These are phyloP conservation scores for Ustilago shanxiensis DNA, from an alignment of 1,284 basidiomycete genomes.

Conservation along the genomic window DNA sequence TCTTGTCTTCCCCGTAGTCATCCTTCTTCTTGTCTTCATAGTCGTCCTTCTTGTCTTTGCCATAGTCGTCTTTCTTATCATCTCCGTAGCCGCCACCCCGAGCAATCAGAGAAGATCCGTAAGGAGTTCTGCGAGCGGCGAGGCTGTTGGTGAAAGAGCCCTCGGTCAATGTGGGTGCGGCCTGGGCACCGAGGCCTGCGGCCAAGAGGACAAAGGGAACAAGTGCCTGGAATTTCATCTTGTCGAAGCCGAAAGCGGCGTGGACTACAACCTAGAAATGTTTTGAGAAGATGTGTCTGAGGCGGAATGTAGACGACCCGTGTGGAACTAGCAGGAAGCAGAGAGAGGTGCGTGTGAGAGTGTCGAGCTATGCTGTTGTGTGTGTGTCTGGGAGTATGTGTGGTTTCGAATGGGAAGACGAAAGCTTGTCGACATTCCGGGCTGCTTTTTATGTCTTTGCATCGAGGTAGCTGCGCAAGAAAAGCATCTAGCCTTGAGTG, in stretches of 20 bases:
- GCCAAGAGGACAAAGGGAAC: slow-evolving; percentile 38
- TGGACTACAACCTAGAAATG: neutral
- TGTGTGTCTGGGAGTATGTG: neutral
- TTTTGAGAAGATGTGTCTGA: neutral
- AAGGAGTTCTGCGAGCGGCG: slow-evolving; percentile 9
- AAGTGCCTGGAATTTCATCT: slow-evolving; percentile 40
- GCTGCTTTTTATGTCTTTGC: neutral
- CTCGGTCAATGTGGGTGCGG: slow-evolving; percentile 23
- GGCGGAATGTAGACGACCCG: neutral
- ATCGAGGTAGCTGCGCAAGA: too few species aligned
- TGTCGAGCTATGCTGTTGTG: neutral
- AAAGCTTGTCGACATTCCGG: neutral
- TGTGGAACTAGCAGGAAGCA: too few species aligned
- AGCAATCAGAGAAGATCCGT: slow-evolving; percentile 9
- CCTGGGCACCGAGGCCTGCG: slow-evolving; percentile 31
- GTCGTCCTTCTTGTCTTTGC: slow-evolving; percentile 12
- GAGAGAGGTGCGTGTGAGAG: neutral
- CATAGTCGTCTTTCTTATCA: slow-evolving; percentile 11
- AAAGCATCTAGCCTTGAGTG: too few species aligned
- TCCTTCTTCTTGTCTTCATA: slow-evolving; percentile 7
- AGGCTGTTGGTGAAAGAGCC: slow-evolving; percentile 15
- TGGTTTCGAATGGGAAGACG: neutral
- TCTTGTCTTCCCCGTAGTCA: neutral
- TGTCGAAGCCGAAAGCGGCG: neutral
- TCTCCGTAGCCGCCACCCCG: slow-evolving; percentile 18